Conservation (phyloP, 1,284 basidiomycete genomes). For the Kwoniella shivajii region DNA sequence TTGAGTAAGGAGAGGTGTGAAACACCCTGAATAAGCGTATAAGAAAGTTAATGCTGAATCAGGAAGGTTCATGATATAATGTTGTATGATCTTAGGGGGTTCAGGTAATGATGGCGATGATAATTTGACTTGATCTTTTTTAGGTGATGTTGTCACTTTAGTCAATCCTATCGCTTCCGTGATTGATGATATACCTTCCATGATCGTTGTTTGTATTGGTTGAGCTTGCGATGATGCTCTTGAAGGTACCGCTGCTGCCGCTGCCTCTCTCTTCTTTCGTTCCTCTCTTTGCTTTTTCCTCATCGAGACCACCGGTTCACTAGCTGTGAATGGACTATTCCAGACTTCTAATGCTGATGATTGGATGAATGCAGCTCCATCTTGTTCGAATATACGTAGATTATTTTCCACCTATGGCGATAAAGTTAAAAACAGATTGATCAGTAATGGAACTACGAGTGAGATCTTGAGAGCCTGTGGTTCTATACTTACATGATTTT, state of each 20-base stretch:
- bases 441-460: not conserved
- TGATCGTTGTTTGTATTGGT: not conserved
- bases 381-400: conserved; percentile 72
- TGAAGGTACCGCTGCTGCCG: not conserved
- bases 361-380: conserved; percentile 82
- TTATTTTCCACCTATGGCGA: conserved; percentile 65
- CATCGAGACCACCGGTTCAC: conserved; percentile 7
- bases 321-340: conserved; percentile 65
- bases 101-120: conserved; percentile 6
- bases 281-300: conserved; percentile 27
- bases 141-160: not conserved
- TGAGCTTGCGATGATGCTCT: conserved; percentile 1
- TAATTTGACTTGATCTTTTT: not conserved
- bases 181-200: not conserved
- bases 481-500: conserved; percentile 66
- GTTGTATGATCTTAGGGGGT: conserved; percentile 63
- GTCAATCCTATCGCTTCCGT: not conserved
- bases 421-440: not conserved
- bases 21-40: conserved; percentile 78
- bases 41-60: conserved; percentile 88
- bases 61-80: conserved; percentile 97
- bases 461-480: no score
- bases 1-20: conserved; percentile 45
- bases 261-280: conserved; percentile 19
- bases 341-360: conserved; percentile 61